Conservation (phyloP, 495 filamentous ascomycete species). For the Mycothermus thermophilus region DNA sequence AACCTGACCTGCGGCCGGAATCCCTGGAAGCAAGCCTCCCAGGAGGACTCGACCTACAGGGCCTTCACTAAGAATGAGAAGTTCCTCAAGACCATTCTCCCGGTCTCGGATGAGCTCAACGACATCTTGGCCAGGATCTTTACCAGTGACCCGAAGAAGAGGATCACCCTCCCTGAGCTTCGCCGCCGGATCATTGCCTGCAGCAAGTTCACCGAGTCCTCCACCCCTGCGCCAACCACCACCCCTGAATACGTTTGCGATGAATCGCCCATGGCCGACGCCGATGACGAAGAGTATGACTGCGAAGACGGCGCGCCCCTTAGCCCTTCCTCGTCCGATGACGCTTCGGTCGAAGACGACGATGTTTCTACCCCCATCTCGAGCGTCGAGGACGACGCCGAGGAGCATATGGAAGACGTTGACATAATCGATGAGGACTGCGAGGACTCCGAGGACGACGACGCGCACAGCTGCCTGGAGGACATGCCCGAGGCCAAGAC, state of each 20-base stretch:
- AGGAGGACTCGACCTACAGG: constrained; percentile 89
- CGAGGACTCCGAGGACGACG: constrained; percentile 16
- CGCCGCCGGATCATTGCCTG: constrained; percentile 64
- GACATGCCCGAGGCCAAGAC: constrained; percentile 29
- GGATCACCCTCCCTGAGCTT: constrained; percentile 76
- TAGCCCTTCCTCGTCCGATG: too few relatives aligned
- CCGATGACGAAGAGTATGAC: constrained; percentile 12
- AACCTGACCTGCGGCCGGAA: constrained; percentile 97
- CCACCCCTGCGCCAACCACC: constrained; percentile 22
- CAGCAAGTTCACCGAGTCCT: constrained; percentile 50
- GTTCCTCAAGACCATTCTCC: constrained; percentile 87
- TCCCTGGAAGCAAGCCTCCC: constrained; percentile 91
- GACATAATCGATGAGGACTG: constrained; percentile 18
- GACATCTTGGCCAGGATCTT: constrained; percentile 80
- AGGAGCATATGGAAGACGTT: constrained; percentile 33
- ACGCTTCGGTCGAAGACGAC: constrained; percentile 20
- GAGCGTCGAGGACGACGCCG: constrained; percentile 27
- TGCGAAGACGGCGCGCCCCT: neutral
- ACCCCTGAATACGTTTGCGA: constrained; percentile 35
- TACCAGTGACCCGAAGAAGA: constrained; percentile 69
- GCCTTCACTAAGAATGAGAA: constrained; percentile 75
- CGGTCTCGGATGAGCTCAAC: constrained; percentile 81
- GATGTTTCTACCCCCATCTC: constrained; percentile 29
- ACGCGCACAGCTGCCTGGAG: constrained; percentile 26
- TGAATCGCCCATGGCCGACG: constrained; percentile 26